Percentiles rank a stretch among this genome's conserved stretches.
Evolutionary conservation across 495 filamentous ascomycete species (phyloP).

Genomic region (Aspergillus sparsus): DNA sequence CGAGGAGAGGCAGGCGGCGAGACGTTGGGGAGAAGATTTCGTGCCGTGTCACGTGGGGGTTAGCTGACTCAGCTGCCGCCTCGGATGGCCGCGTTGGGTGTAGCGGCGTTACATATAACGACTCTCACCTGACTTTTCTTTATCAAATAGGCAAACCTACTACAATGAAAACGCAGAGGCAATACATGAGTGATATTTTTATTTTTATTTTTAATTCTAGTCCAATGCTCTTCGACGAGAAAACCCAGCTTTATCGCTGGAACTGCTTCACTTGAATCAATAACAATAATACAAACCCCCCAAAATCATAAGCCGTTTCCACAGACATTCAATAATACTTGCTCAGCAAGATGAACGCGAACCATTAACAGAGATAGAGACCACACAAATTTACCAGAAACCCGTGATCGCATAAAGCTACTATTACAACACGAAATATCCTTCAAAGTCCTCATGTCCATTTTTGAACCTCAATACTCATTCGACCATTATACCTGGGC

Average conservation of each 20-base stretch:
- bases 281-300: conserved; percentile 20
- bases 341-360: conserved; percentile 17
- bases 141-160: background rate
- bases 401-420: background rate
- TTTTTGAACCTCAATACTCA: background rate
- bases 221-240: background rate
- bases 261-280: background rate
- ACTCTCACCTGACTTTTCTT: background rate
- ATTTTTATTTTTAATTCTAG: background rate
- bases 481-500: conserved; percentile 26
- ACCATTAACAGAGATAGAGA: conserved; percentile 1
- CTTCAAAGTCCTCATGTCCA: background rate
- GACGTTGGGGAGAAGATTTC: conserved; percentile 44
- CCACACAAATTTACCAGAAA: conserved; percentile 12
- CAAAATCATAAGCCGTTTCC: background rate
- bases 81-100: conserved; percentile 19
- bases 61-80: conserved; percentile 28
- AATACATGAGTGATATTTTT: background rate
- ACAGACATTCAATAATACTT: conserved; percentile 1
- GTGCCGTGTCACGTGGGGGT: conserved; percentile 29
- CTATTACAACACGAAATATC: background rate
- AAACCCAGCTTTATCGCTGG: background rate
- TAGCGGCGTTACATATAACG: conserved; percentile 3
- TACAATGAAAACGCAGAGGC: background rate
- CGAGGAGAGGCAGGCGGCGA: conserved; percentile 34